These are phyloP conservation scores for Leucocoprinus birnbaumii DNA, from an alignment of 768 basidiomycete species.

Conservation along the genomic window DNA sequence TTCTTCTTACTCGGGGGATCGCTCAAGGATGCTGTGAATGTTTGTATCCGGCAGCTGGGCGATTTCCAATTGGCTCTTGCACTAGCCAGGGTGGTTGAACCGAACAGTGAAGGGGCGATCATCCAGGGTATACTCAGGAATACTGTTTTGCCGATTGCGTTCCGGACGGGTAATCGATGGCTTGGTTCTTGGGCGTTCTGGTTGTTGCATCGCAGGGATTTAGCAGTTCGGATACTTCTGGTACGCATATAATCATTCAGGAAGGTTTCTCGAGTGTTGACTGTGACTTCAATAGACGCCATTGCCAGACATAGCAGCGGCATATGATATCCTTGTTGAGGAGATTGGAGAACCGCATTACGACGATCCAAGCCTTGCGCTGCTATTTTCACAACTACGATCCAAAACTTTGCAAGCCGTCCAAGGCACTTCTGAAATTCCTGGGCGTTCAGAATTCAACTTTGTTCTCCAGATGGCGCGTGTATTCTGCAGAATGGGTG, in stretches of 20 bases:
- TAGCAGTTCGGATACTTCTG: conserved; percentile 86
- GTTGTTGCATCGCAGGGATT: conserved; percentile 82
- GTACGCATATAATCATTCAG: conserved; percentile 45
- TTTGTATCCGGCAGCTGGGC: conserved; percentile 82
- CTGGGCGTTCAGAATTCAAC: conserved; percentile 86
- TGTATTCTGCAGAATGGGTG: conserved; percentile 94
- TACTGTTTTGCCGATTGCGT: conserved; percentile 80
- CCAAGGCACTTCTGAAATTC: conserved; percentile 89
- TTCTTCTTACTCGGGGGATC: conserved; percentile 93
- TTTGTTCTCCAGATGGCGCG: conserved; percentile 94
- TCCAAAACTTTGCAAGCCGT: conserved; percentile 91
- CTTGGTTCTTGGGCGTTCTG: conserved; percentile 96
- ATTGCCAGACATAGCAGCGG: conserved; percentile 64
- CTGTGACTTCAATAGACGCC: conserved; percentile 57
- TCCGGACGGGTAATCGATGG: conserved; percentile 88
- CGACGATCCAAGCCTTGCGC: conserved; percentile 90
- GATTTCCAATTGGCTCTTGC: conserved; percentile 93
- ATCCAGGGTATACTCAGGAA: conserved; percentile 67
- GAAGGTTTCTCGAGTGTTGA: background rate
- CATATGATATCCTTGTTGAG: conserved; percentile 47
- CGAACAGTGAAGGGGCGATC: conserved; percentile 77
- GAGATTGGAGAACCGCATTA: conserved; percentile 85
- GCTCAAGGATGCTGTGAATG: conserved; percentile 87
- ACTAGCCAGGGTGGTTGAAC: conserved; percentile 81
- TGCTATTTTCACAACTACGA: conserved; percentile 87